Evolutionary conservation across 345 rosid genomes (phyloP).

Genomic region (Reutealis trisperma): DNA sequence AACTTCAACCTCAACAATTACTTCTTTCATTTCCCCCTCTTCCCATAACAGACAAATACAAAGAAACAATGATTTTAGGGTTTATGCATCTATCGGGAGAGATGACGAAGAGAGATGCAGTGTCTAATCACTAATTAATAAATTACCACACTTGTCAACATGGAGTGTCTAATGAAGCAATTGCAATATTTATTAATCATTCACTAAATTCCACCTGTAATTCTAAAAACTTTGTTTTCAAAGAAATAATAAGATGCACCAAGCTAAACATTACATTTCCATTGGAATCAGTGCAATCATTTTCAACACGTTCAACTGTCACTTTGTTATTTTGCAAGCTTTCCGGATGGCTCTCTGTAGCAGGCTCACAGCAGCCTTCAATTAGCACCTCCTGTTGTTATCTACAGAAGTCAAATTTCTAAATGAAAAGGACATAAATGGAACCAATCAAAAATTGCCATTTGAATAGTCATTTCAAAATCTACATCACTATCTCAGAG

Average conservation of each 20-base stretch:
- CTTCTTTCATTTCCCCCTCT: neutral
- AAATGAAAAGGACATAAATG: slow-evolving; percentile 34
- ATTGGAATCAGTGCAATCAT: slow-evolving; percentile 40
- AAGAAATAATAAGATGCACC: neutral
- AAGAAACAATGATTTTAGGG: neutral
- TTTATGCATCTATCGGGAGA: neutral
- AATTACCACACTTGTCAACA: neutral
- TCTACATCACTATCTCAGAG: slow-evolving; percentile 17
- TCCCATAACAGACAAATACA: neutral
- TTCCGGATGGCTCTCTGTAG: slow-evolving; percentile 25
- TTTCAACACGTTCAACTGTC: slow-evolving; percentile 32
- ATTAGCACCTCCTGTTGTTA: slow-evolving; percentile 60
- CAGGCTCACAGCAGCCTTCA: slow-evolving; percentile 36
- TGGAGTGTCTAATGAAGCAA: neutral
- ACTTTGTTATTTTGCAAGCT: slow-evolving; percentile 30
- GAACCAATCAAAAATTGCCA: slow-evolving; percentile 19
- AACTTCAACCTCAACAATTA: neutral
- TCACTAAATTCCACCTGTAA: neutral
- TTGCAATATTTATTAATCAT: neutral
- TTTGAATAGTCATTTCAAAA: slow-evolving; percentile 13
- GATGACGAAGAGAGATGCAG: neutral
- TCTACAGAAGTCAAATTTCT: slow-evolving; percentile 52
- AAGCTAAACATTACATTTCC: slow-evolving; percentile 57
- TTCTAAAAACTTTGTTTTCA: neutral
- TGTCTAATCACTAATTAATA: neutral